Conservation (phyloP, 768 basidiomycete genomes). For the Hygrocybe punicea region DNA sequence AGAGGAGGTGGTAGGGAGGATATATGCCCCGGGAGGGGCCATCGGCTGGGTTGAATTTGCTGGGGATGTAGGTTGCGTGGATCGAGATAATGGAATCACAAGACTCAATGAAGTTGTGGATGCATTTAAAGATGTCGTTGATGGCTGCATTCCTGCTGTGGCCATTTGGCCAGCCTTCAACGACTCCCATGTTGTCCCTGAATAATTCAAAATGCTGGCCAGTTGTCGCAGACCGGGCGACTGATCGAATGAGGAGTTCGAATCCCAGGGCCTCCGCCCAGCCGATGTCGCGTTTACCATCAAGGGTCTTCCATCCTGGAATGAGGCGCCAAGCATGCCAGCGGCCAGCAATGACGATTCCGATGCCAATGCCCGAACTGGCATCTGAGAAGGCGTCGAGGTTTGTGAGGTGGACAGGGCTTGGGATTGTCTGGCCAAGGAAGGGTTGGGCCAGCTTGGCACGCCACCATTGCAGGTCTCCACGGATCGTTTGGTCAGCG, state of each 20-base stretch:
- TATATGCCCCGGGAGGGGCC: conserved; percentile 36
- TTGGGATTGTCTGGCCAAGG: conserved; percentile 27
- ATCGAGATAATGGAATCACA: conserved; percentile 20
- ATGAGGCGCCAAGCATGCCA: conserved; percentile 36
- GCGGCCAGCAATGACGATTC: conserved; percentile 24
- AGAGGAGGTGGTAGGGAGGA: conserved; percentile 15
- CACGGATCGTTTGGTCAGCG: conserved; percentile 5
- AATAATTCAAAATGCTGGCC: conserved; percentile 21
- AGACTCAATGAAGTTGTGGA: conserved; percentile 12
- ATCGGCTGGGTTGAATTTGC: conserved; percentile 38
- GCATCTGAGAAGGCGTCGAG: conserved; percentile 41
- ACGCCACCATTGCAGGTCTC: conserved; percentile 38
- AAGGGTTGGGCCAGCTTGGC: conserved; percentile 6
- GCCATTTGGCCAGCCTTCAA: conserved; percentile 42
- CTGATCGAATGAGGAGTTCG: conserved; percentile 32
- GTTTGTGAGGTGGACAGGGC: conserved; percentile 24
- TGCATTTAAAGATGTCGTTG: conserved; percentile 31
- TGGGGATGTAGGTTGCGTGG: conserved; percentile 28
- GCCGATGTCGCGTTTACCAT: conserved; percentile 35
- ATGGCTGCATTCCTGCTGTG: conserved; percentile 30
- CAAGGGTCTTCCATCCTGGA: conserved; percentile 26
- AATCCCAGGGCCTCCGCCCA: conserved; percentile 49
- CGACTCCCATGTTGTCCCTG: conserved; percentile 41
- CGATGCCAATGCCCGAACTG: conserved; percentile 29
- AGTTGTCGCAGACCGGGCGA: conserved; percentile 3